These are phyloP conservation scores for Houttuynia cordata DNA, from an alignment of 164 flowering plant genomes.

Conservation along the genomic window DNA sequence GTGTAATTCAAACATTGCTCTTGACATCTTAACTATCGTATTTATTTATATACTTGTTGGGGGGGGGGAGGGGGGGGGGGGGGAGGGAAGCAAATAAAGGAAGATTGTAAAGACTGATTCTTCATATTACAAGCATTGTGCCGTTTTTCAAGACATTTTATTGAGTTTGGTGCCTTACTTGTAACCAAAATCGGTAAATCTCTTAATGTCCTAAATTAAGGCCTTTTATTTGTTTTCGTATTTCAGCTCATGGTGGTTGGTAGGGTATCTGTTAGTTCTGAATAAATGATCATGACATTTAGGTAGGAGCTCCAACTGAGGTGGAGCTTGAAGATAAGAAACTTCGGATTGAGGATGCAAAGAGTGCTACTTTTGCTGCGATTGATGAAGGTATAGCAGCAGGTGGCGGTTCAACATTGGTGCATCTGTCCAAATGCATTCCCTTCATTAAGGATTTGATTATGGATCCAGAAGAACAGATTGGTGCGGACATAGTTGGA, in stretches of 20 bases:
- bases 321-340: conserved; percentile 83
- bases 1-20: no score
- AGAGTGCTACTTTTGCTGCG: conserved; percentile 87
- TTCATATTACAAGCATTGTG: no score
- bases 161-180: no score
- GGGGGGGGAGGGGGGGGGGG: no score
- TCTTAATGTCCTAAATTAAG: no score
- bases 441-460: conserved; percentile 38
- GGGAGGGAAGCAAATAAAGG: no score
- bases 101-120: no score
- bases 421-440: conserved; percentile 58
- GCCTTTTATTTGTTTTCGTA: no score
- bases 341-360: conserved; percentile 90
- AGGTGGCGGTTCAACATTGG: conserved; percentile 80
- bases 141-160: no score
- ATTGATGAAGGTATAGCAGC: conserved; percentile 89
- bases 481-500: conserved; percentile 72
- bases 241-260: neutral
- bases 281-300: conserved; percentile 13
- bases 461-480: conserved; percentile 56
- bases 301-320: conserved; percentile 96
- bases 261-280: conserved; percentile 7
- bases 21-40: no score
- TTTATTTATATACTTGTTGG: no score
- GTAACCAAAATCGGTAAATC: no score